Evolutionary conservation across 2,329 filamentous ascomycete genomes (phyloP).

Genomic region (Scedosporium apiospermum): DNA sequence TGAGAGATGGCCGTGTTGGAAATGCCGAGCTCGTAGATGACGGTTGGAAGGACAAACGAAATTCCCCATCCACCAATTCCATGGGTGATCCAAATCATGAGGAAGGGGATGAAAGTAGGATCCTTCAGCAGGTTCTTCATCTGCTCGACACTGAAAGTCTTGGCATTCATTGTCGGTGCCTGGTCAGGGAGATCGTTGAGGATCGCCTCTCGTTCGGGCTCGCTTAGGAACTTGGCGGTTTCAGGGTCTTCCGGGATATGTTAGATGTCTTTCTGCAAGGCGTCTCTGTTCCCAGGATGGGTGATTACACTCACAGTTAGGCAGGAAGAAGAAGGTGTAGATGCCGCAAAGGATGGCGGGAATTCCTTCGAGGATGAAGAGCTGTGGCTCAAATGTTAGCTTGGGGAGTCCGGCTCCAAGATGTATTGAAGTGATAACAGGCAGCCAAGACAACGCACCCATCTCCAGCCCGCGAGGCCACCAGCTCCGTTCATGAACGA

Average conservation of each 20-base stretch:
- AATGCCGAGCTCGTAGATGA: constrained; percentile 19
- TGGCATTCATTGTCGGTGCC: constrained; percentile 14
- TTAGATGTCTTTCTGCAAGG: neutral
- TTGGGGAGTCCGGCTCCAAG: neutral
- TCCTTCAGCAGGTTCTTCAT: constrained; percentile 13
- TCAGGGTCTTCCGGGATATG: constrained; percentile 12
- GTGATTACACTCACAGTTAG: constrained; percentile 12
- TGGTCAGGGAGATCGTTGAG: constrained; percentile 13
- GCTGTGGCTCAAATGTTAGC: constrained; percentile 9
- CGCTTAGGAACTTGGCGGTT: constrained; percentile 14
- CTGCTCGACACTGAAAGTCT: constrained; percentile 13
- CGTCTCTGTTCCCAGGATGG: neutral
- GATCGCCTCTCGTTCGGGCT: constrained; percentile 12
- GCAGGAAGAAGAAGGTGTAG: constrained; percentile 15
- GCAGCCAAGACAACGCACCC: constrained; percentile 9
- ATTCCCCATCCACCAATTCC: constrained; percentile 20
- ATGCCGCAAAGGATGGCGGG: constrained; percentile 15
- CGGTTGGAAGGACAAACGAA: constrained; percentile 17
- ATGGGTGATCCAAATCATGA: constrained; percentile 18
- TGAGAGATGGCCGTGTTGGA: constrained; percentile 17
- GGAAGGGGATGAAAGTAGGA: constrained; percentile 15
- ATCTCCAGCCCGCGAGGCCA: constrained; percentile 17
- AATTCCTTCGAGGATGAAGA: constrained; percentile 18
- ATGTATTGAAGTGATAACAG: neutral
- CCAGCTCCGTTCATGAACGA: constrained; percentile 17